Conservation (phyloP, 2,329 filamentous ascomycete genomes). For the Phoma herbarum region DNA sequence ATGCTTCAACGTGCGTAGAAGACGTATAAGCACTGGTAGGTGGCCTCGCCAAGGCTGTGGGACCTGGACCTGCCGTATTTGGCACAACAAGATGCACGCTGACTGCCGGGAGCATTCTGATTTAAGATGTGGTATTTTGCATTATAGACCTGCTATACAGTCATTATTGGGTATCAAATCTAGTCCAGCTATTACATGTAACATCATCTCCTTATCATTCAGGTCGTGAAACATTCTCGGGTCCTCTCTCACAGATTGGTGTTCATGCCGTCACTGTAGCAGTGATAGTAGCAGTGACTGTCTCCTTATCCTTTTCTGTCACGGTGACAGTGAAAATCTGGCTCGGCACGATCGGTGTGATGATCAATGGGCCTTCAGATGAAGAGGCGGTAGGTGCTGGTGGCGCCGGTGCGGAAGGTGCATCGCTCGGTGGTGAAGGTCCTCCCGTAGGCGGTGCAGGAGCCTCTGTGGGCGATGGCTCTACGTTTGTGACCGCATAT, state of each 20-base stretch:
- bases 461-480: constrained; percentile 15
- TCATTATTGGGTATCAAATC: constrained; percentile 25
- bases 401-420: constrained; percentile 9
- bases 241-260: not conserved
- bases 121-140: not conserved
- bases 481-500: constrained; percentile 12
- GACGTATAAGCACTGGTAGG: not conserved
- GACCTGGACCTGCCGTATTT: not conserved
- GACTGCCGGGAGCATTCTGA: not conserved
- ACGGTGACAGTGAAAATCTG: constrained; percentile 48
- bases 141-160: constrained; percentile 13
- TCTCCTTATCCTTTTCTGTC: constrained; percentile 45
- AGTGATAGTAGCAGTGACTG: constrained; percentile 40
- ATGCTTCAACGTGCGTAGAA: not conserved
- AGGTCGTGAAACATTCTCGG: not conserved
- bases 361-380: constrained; percentile 42
- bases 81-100: not conserved
- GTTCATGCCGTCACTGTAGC: constrained; percentile 16
- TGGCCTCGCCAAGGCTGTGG: not conserved
- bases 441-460: constrained; percentile 13
- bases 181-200: constrained; percentile 13
- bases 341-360: constrained; percentile 44
- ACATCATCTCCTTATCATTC: not conserved
- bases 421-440: constrained; percentile 12
- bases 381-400: constrained; percentile 19